Conservation (phyloP, 306 rosid genomes). For the Corylus heterophylla region DNA sequence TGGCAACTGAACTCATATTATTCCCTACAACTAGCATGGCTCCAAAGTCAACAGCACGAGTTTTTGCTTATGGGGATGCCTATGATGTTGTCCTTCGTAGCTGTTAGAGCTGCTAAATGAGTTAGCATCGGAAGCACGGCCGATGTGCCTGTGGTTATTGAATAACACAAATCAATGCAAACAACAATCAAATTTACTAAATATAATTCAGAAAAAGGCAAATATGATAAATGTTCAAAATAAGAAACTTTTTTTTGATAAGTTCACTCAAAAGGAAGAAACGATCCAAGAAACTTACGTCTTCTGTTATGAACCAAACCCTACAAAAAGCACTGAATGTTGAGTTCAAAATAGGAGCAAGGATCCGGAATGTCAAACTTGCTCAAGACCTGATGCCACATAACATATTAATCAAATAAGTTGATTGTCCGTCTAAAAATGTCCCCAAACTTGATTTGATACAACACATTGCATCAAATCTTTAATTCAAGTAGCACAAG, state of each 20-base stretch:
- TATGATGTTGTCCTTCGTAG: neutral
- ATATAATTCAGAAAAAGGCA: neutral
- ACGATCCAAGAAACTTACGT: slow-evolving; percentile 41
- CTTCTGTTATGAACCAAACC: slow-evolving; percentile 12
- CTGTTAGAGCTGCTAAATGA: neutral
- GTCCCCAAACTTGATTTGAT: neutral
- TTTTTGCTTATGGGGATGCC: neutral
- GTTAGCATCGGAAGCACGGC: neutral
- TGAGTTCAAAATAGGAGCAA: slow-evolving; percentile 82
- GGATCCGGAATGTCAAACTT: slow-evolving; percentile 92
- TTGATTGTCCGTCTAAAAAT: neutral
- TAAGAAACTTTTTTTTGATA: too few relatives aligned
- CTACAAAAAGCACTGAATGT: slow-evolving; percentile 65
- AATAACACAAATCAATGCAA: neutral
- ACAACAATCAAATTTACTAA: neutral
- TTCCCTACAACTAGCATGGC: neutral
- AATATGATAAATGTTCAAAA: neutral
- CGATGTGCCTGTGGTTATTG: neutral
- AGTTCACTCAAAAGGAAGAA: neutral
- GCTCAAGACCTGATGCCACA: slow-evolving; percentile 62
- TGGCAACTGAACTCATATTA: slow-evolving; percentile 10
- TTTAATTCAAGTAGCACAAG: neutral
- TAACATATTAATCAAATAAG: slow-evolving; percentile 1
- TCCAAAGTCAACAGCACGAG: neutral
- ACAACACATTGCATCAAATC: neutral